Evolutionary conservation across 208 protist species (phyloP).

Genomic region (Herpetomonas muscarum): DNA sequence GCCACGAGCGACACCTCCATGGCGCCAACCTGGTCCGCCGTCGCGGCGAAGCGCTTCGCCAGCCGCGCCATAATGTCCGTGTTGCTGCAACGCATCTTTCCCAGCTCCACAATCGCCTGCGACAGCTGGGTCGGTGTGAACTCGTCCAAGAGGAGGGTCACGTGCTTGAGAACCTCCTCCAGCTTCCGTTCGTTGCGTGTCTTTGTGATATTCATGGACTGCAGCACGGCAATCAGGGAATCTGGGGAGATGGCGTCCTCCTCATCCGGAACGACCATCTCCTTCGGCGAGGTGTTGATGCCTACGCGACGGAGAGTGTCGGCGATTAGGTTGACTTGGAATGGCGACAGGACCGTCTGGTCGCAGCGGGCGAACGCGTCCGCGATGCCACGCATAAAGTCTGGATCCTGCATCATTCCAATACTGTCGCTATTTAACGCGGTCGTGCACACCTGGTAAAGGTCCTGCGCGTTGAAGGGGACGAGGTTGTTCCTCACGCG

Average conservation of each 20-base stretch:
- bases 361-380: constrained; percentile 63
- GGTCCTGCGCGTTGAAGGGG: constrained; percentile 75
- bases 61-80: constrained; percentile 56
- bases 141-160: constrained; percentile 66
- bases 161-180: constrained; percentile 36
- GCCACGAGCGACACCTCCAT: constrained; percentile 55
- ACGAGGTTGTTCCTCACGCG: constrained; percentile 63
- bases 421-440: constrained; percentile 65
- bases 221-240: constrained; percentile 64
- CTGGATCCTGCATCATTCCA: constrained; percentile 57
- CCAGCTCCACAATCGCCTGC: constrained; percentile 53
- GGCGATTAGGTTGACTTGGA: constrained; percentile 68
- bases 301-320: constrained; percentile 74
- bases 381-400: constrained; percentile 83
- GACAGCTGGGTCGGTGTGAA: constrained; percentile 66
- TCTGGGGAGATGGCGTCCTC: constrained; percentile 75
- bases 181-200: constrained; percentile 78
- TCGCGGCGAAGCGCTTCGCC: constrained; percentile 46
- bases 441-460: constrained; percentile 76
- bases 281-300: constrained; percentile 49
- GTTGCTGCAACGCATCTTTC: constrained; percentile 51
- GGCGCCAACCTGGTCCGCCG: constrained; percentile 45
- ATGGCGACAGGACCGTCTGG: constrained; percentile 77
- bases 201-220: constrained; percentile 65
- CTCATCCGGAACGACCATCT: constrained; percentile 63